A percentile compares a stretch with the other conserved stretches of the same genome.
Evolutionary conservation across 805 yeast species (phyloP).

Genomic region (Cyberlindnera maclurae): DNA sequence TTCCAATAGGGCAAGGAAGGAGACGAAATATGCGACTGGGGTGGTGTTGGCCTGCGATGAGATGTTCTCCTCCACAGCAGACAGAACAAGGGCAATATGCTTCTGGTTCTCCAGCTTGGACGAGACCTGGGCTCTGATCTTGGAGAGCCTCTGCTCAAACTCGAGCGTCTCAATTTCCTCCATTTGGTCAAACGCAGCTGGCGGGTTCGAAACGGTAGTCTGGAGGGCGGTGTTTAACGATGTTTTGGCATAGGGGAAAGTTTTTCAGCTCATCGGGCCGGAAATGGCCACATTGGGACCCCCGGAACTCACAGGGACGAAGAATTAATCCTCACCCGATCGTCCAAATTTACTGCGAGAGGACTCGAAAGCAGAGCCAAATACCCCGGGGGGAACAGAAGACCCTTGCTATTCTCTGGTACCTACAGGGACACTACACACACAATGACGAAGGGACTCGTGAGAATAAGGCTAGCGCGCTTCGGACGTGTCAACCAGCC

Average conservation of each 20-base stretch:
- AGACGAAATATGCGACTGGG: constrained; percentile 79
- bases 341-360: too few relatives aligned
- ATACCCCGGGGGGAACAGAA: too few relatives aligned
- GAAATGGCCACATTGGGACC: too few relatives aligned
- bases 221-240: too few relatives aligned
- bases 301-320: too few relatives aligned
- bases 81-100: constrained; percentile 72
- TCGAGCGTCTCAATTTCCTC: constrained; percentile 19
- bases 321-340: too few relatives aligned
- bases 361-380: too few relatives aligned
- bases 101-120: constrained; percentile 87
- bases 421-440: too few relatives aligned
- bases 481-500: constrained; percentile 90
- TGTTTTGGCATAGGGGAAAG: neutral
- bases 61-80: constrained; percentile 87
- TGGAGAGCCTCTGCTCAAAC: constrained; percentile 53
- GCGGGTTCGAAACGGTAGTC: too few relatives aligned
- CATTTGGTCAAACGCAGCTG: constrained; percentile 7
- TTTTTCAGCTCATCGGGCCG: neutral
- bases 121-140: constrained; percentile 61
- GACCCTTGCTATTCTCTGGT: too few relatives aligned
- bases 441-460: constrained; percentile 61
- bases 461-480: constrained; percentile 84
- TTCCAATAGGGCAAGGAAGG: constrained; percentile 74
- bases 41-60: constrained; percentile 35